Conservation (phyloP, 129 eudicot genomes). For the Pseudognaphalium luteoalbum region DNA sequence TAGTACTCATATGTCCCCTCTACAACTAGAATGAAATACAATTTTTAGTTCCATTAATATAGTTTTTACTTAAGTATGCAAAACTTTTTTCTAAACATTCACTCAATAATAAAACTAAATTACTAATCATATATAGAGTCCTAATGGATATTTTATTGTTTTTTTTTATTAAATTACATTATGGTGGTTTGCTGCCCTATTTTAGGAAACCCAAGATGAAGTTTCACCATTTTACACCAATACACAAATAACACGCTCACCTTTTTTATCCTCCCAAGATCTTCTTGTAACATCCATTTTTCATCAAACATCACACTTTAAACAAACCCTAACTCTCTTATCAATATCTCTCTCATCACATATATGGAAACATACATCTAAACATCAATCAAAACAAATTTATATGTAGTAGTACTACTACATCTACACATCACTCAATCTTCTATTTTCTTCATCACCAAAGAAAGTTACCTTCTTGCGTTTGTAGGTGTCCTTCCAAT, state of each 20-base stretch:
- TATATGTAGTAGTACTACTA: background rate
- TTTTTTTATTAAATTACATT: background rate
- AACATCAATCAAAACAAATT: conserved; percentile 28
- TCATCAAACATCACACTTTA: conserved; percentile 27
- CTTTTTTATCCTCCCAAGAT: conserved; percentile 27
- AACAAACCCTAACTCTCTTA: conserved; percentile 27
- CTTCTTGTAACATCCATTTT: conserved; percentile 32
- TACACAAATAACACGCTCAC: conserved; percentile 15
- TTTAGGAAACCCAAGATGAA: conserved; percentile 24
- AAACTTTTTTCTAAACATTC: too few species aligned
- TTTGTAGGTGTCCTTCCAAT: conserved; percentile 20
- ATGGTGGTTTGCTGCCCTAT: conserved; percentile 22
- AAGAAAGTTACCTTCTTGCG: conserved; percentile 27
- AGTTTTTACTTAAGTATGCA: too few species aligned
- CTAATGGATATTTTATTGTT: too few species aligned
- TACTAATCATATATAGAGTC: too few species aligned
- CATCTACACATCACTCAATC: background rate
- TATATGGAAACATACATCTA: conserved; percentile 36
- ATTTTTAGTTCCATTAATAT: too few species aligned
- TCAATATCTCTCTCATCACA: conserved; percentile 39
- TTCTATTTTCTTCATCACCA: conserved; percentile 15
- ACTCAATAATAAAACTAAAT: too few species aligned
- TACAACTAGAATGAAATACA: too few species aligned
- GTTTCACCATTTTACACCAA: conserved; percentile 24
- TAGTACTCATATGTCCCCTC: too few species aligned